phyloP scores from a whole-genome alignment of 805 yeast genomes.

The Candida tammaniensis region DNA sequence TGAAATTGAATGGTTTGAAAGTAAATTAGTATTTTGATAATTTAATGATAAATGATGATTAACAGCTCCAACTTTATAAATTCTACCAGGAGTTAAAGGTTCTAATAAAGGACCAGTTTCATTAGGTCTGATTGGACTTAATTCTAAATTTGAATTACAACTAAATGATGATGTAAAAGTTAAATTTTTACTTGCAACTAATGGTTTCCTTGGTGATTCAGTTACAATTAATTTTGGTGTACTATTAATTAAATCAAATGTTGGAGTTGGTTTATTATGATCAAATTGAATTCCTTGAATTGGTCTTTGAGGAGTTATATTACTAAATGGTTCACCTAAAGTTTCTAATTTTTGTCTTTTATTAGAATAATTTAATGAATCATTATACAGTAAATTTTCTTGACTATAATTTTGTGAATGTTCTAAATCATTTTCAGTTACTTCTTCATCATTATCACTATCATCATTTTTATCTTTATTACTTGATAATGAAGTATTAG shows the following conservation, averaged over 20 bases:
- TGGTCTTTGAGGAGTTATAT: conserved; percentile 7
- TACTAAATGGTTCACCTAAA: conserved; percentile 11
- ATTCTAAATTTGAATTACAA: conserved; percentile 60
- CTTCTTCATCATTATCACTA: conserved; percentile 6
- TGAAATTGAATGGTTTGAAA: conserved; percentile 1
- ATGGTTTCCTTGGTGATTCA: conserved; percentile 40
- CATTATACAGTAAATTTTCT: conserved; percentile 1
- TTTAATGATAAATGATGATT: conserved; percentile 13
- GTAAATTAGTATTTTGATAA: conserved; percentile 7
- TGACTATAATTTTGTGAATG: conserved; percentile 1
- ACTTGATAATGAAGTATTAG: conserved; percentile 1
- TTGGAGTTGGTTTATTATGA: conserved; percentile 7
- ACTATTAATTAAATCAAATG: conserved; percentile 8
- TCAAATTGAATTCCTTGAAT: background rate
- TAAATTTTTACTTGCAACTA: conserved; percentile 39
- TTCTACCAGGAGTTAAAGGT: conserved; percentile 55
- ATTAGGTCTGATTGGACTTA: conserved; percentile 55
- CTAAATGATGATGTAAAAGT: conserved; percentile 66
- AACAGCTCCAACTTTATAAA: conserved; percentile 15
- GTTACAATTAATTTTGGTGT: conserved; percentile 25
- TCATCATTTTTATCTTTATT: conserved; percentile 6
- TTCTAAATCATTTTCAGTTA: conserved; percentile 5
- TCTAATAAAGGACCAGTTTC: conserved; percentile 67
- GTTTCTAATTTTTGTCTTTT: conserved; percentile 7
- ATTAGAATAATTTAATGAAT: conserved; percentile 4